Evolutionary conservation across 1,139 yeast genomes (phyloP).

Genomic region (Lodderomyces elongisporus): DNA sequence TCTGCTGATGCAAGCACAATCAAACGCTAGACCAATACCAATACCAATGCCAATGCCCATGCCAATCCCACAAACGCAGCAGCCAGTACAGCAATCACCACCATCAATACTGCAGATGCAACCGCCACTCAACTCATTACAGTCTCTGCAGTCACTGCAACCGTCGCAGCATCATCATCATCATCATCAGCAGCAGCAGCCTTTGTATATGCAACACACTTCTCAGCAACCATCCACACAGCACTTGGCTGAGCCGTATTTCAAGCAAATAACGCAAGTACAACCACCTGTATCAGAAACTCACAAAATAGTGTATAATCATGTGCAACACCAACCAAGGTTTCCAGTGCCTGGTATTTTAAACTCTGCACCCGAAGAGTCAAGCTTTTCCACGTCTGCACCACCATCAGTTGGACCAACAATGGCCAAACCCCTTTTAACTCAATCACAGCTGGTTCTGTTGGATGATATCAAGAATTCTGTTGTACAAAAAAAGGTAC

Average conservation of each 20-base stretch:
- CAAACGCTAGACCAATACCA: conserved; percentile 5
- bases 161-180: too few species aligned
- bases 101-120: conserved; percentile 1
- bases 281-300: too few species aligned
- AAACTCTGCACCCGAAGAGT: too few species aligned
- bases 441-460: conserved; percentile 2
- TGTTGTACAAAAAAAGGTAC: conserved; percentile 1
- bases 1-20: conserved; percentile 4
- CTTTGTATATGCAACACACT: too few species aligned
- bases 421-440: background rate
- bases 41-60: background rate
- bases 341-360: too few species aligned
- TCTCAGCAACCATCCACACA: conserved; percentile 2
- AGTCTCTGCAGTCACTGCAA: too few species aligned
- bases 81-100: conserved; percentile 1
- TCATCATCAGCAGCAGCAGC: too few species aligned
- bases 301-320: too few species aligned
- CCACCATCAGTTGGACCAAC: conserved; percentile 5
- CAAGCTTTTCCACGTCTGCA: conserved; percentile 6
- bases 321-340: too few species aligned
- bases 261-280: too few species aligned
- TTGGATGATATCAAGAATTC: background rate
- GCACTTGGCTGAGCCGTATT: too few species aligned
- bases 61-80: background rate
- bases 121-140: too few species aligned